A percentile compares a stretch with the other conserved stretches of the same genome.
Conservation (phyloP, 2,329 filamentous ascomycete genomes). For the Aspergillus sp. region DNA sequence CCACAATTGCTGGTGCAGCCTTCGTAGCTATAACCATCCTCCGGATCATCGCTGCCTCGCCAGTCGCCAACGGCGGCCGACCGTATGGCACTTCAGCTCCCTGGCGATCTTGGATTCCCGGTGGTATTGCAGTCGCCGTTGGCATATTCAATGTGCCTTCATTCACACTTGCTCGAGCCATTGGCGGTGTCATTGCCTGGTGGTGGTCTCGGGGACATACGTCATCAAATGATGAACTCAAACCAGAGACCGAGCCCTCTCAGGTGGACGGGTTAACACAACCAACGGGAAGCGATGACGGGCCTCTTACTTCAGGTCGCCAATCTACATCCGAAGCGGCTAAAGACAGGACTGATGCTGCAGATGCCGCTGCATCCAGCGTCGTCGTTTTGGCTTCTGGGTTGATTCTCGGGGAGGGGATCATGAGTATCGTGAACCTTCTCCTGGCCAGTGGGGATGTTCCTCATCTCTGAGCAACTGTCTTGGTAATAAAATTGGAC, state of each 20-base stretch:
- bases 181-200: slow-evolving; percentile 74
- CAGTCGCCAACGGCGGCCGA: slow-evolving; percentile 30
- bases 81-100: slow-evolving; percentile 37
- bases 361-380: slow-evolving; percentile 52
- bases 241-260: neutral
- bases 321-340: slow-evolving; percentile 43
- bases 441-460: slow-evolving; percentile 74
- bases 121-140: slow-evolving; percentile 93
- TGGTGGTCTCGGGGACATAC: slow-evolving; percentile 65
- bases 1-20: slow-evolving; percentile 69
- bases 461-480: slow-evolving; percentile 62
- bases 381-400: slow-evolving; percentile 89
- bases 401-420: slow-evolving; percentile 87
- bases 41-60: slow-evolving; percentile 57
- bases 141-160: slow-evolving; percentile 98
- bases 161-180: slow-evolving; percentile 84
- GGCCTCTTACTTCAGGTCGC: neutral
- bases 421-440: slow-evolving; percentile 88
- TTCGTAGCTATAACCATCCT: slow-evolving; percentile 71
- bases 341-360: slow-evolving; percentile 9
- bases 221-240: slow-evolving; percentile 17
- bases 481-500: neutral
- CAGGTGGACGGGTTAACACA: neutral
- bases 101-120: slow-evolving; percentile 79
- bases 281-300: neutral